Percentiles rank a stretch among this genome's conserved stretches.
Conservation (phyloP, 305 asterid genomes). For the Solanum hybrid region DNA sequence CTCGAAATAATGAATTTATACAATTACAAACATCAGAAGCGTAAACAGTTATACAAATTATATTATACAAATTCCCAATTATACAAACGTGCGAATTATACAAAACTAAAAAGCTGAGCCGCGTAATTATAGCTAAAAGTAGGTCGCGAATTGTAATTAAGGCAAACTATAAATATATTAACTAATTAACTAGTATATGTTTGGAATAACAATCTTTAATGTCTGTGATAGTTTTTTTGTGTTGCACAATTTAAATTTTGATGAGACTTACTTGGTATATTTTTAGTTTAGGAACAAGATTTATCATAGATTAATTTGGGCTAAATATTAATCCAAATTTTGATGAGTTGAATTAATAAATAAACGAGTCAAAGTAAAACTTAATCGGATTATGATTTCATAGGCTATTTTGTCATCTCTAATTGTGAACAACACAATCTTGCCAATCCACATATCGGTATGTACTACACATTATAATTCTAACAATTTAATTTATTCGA, state of each 20-base stretch:
- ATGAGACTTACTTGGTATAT: not conserved
- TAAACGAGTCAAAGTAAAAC: not conserved
- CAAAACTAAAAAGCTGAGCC: no score
- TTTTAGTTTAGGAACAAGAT: not conserved
- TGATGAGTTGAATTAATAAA: no score
- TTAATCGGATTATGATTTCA: not conserved
- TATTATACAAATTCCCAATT: not conserved
- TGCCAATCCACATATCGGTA: not conserved
- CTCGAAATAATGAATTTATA: no score
- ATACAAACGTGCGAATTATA: not conserved
- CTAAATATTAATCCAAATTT: no score
- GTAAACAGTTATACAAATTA: no score
- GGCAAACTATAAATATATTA: not conserved
- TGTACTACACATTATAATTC: not conserved
- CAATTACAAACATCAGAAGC: not conserved
- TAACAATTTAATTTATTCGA: no score
- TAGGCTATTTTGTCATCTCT: not conserved
- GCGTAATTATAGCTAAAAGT: not conserved
- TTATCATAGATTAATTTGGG: not conserved
- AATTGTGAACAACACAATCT: not conserved
- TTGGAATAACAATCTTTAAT: not conserved
- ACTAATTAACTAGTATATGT: not conserved
- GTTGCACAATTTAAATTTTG: not conserved
- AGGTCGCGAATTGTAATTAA: not conserved
- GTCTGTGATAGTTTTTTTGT: not conserved